Percentiles rank a stretch among this genome's conserved stretches.
These are phyloP conservation scores for Hawksworthiomyces lignivorus DNA, from an alignment of 2,329 filamentous ascomycete genomes.

Conservation along the genomic window DNA sequence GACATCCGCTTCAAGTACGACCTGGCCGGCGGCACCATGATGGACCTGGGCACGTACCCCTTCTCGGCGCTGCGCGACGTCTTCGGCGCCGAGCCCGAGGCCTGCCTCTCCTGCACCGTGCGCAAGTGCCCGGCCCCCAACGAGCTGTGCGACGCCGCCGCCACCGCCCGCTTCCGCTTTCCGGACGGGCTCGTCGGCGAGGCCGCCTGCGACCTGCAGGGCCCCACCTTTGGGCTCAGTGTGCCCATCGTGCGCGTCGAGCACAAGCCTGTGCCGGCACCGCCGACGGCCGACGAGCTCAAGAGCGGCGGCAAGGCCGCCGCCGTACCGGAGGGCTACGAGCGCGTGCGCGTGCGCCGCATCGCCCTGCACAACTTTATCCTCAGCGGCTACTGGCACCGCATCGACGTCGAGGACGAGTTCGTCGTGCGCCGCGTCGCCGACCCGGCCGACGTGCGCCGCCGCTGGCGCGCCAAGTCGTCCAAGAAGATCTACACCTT, in stretches of 20 bases:
- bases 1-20: conserved; percentile 28
- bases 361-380: conserved; percentile 24
- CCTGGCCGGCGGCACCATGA: conserved; percentile 20
- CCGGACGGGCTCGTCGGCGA: conserved; percentile 30
- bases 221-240: neutral
- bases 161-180: conserved; percentile 30
- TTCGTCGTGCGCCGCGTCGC: conserved; percentile 22
- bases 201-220: conserved; percentile 13
- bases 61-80: conserved; percentile 30
- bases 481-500: conserved; percentile 28
- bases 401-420: conserved; percentile 28
- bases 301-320: neutral
- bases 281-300: neutral
- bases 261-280: conserved; percentile 8
- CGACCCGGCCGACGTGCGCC: conserved; percentile 15
- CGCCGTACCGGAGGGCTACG: conserved; percentile 4
- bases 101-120: conserved; percentile 27
- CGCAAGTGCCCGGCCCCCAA: conserved; percentile 22
- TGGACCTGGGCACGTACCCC: conserved; percentile 29
- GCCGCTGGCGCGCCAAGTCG: conserved; percentile 11
- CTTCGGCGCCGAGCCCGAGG: conserved; percentile 30
- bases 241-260: neutral
- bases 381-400: conserved; percentile 23
- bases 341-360: conserved; percentile 16
- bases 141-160: conserved; percentile 26